Conservation (phyloP, 345 rosid species). For the Linum trigynum region DNA sequence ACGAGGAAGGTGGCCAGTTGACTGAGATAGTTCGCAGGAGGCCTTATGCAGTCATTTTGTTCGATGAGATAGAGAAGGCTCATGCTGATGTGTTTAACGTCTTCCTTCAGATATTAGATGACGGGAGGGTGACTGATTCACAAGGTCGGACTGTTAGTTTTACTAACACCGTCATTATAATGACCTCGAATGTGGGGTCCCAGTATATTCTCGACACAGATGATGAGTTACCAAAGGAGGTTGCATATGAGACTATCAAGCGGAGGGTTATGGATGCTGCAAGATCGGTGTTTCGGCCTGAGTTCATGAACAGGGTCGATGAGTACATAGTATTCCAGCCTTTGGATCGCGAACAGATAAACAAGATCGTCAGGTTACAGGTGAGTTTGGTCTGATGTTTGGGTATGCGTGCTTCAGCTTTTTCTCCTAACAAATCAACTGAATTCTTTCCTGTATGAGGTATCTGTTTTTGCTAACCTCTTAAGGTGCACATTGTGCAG, state of each 20-base stretch:
- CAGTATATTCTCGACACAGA: conserved; percentile 67
- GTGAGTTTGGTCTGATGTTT: conserved; percentile 29
- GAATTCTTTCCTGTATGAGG: too few species aligned
- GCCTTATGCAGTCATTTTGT: conserved; percentile 91
- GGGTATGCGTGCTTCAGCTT: conserved; percentile 4
- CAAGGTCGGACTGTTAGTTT: conserved; percentile 94
- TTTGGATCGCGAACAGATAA: conserved; percentile 68
- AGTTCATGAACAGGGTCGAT: conserved; percentile 95
- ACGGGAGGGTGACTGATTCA: conserved; percentile 95
- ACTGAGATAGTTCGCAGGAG: conserved; percentile 88
- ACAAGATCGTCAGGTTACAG: conserved; percentile 78
- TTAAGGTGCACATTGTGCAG: conserved; percentile 24
- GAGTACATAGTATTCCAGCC: conserved; percentile 99
- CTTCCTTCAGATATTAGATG: conserved; percentile 93
- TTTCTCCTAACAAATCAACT: background rate
- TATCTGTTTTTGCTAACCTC: background rate
- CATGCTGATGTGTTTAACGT: conserved; percentile 89
- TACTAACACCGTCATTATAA: conserved; percentile 81
- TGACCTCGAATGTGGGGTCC: conserved; percentile 96
- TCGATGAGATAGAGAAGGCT: conserved; percentile 98
- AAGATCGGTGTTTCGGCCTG: conserved; percentile 92
- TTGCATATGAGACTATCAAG: conserved; percentile 67
- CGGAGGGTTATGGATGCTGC: conserved; percentile 90
- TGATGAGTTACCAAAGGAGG: conserved; percentile 47
- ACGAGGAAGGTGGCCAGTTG: conserved; percentile 97